Base-by-base conservation (phyloP, 1,284 basidiomycete genomes). In the Athelia psychrophila region DNA sequence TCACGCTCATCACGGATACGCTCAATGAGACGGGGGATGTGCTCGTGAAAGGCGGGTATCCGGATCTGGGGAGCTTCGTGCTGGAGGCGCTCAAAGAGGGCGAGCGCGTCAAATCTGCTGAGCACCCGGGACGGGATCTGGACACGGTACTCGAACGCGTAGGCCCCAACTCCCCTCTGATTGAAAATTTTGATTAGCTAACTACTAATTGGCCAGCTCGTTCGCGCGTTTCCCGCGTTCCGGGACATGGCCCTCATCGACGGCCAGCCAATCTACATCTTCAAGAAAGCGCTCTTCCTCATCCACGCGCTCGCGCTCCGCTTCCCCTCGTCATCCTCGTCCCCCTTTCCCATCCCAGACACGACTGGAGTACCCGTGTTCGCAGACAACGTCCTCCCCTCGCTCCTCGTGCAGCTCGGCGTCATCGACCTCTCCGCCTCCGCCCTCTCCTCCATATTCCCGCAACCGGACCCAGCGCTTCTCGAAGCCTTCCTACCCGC, bases 221-320 rank as follows among this genome's bases (percentile, higher is more conserved):
- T 88, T 16, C 72, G 76, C 18, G 85, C 83, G 12, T 80, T 93
- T 53, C 91, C 91, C 27, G 86, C 80, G 9, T 93, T 93, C 62
- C 78, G 73, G 55, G 91, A 93, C 63, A 86, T 88, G 81, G 72
- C 77, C 16, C 49, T 77, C 8, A 78, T 92, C 1, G 67, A 86
- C 40, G 81, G 75, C 24, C 70, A 79, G 65, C 78, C 81, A 8
- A 78, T 94, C 10, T 94, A 91, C 67, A 80, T 91, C 62, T 91
- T 93, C 77, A 95, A 94, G 68, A 94, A 95, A 62, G 92, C 90
- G 2, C 74, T 95, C 25, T 91, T 93, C 67, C 78, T 95, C 38
- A 73, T 94, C 40, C 81, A 90, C 55, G 84, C 84, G 6, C 71
- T 95, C 50, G 70, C 69, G 18, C 65, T 86, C 35, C 81, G 88